These are phyloP conservation scores for Trichophyton equinum DNA, from an alignment of 2,329 filamentous ascomycete species.

Conservation along the genomic window DNA sequence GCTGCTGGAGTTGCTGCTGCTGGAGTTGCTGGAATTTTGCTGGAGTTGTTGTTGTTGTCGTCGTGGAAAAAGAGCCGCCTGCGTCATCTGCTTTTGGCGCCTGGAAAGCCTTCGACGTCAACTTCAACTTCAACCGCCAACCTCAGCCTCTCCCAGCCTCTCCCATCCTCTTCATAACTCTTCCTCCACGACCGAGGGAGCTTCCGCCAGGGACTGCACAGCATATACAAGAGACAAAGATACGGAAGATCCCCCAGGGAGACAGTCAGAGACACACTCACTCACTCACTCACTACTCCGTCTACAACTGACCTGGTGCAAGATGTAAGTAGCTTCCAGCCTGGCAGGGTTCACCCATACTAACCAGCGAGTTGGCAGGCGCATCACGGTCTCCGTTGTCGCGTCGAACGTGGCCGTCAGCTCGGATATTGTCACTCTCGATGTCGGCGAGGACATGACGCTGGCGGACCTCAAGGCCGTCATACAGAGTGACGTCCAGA, in stretches of 20 bases:
- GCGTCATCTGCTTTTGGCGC: neutral
- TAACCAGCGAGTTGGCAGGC: slow-evolving; percentile 43
- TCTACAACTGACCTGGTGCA: neutral
- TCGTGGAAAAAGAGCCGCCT: neutral
- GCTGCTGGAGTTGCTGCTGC: too few species aligned
- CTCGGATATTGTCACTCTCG: slow-evolving; percentile 65
- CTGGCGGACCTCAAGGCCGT: slow-evolving; percentile 75
- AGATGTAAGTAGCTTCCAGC: neutral
- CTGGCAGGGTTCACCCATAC: neutral
- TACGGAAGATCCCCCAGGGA: too few species aligned
- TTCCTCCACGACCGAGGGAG: neutral
- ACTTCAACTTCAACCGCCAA: too few species aligned
- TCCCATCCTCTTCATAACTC: neutral
- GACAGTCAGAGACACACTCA: too few species aligned
- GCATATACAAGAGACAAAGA: neutral
- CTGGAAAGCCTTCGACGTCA: too few species aligned
- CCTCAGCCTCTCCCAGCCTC: too few species aligned
- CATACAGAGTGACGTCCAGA: slow-evolving; percentile 69
- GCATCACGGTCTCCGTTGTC: slow-evolving; percentile 74
- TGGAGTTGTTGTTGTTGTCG: too few species aligned
- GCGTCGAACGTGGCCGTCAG: slow-evolving; percentile 55
- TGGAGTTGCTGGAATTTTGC: too few species aligned
- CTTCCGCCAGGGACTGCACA: neutral
- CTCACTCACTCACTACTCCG: neutral
- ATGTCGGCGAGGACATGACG: slow-evolving; percentile 71